Base-by-base conservation (phyloP, 495 filamentous ascomycete genomes). In the Aspergillus saccharolyticus region DNA sequence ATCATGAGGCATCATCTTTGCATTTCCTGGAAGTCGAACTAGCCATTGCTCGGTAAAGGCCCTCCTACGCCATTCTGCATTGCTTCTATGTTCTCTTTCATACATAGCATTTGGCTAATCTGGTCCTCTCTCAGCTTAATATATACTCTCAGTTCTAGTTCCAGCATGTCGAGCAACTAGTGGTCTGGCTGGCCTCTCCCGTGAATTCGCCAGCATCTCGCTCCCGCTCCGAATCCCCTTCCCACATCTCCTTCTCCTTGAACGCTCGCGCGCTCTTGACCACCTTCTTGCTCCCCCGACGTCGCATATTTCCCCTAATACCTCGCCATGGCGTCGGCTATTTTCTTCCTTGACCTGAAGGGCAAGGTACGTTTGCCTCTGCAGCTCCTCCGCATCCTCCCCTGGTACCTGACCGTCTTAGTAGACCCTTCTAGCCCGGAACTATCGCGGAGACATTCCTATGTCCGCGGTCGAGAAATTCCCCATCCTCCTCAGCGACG, bases 391-490 rank as follows among this genome's bases (percentile, higher is more conserved):
- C 39, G 21, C 25, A 24, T 43, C 44, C 50, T 44, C 18, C 25
- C 54, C 48, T 47, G 44, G 19, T 60, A 30, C 47, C 74, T 80
- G 61, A 79, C 66, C 44, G 53, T 42, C 53, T 39, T 46, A 47
- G 54, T 70, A 96, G 91, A 97, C 95, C 78, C 92, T 97, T 64
- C 83, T 99, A 65, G 95, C 95, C 70, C 89, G 95, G 68, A 99
- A 97, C 77, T 99, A 99, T 75, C 85, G 95, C 72, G 95, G 95
- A 66, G 95, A 99, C 69, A 96, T 99, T 66, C 95, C 95, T 70
- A 97, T 99, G 95, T 95, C 91, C 54, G 95, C 95, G 45, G 95
- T 97, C 69, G 95, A 99, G 76, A 94, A 94, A 72, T 99, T 99
- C 74, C 95, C 95, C 57, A 83, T 96, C 66, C 90, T 99, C 59